A percentile compares a stretch with the other conserved stretches of the same genome.
phyloP scores from a whole-genome alignment of 179 eudicot species.

The Beta macrorhiza region DNA sequence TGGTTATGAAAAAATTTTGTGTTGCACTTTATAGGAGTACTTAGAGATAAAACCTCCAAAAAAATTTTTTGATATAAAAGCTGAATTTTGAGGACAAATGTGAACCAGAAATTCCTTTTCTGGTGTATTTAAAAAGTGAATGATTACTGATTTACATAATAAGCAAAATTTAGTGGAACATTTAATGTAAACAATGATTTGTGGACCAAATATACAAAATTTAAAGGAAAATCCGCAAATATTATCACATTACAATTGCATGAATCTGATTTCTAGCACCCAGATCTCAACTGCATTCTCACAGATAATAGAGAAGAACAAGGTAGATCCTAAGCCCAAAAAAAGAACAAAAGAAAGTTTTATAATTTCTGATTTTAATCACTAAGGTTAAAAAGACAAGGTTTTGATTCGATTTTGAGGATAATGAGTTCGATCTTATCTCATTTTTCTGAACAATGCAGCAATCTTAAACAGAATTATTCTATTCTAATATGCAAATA shows the following conservation, averaged over 20 bases:
- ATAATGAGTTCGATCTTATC: background rate
- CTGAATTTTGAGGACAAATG: background rate
- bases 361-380: background rate
- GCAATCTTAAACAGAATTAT: background rate
- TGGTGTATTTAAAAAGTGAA: background rate
- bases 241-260: background rate
- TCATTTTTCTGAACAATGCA: background rate
- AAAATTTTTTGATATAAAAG: background rate
- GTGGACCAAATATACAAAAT: background rate
- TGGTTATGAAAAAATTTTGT: background rate
- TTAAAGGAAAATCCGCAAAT: too few relatives aligned
- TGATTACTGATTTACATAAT: background rate
- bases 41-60: background rate
- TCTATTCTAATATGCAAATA: background rate
- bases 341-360: background rate
- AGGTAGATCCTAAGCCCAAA: background rate
- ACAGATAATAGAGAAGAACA: background rate
- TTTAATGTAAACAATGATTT: background rate
- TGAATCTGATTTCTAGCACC: background rate
- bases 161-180: background rate
- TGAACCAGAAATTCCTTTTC: background rate
- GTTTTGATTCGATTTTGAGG: background rate
- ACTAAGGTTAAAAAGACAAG: background rate
- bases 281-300: conserved; percentile 5
- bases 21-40: background rate